A percentile compares a stretch with the other conserved stretches of the same genome.
Conservation (phyloP, 495 filamentous ascomycete genomes). For the Penicillium antarcticum region DNA sequence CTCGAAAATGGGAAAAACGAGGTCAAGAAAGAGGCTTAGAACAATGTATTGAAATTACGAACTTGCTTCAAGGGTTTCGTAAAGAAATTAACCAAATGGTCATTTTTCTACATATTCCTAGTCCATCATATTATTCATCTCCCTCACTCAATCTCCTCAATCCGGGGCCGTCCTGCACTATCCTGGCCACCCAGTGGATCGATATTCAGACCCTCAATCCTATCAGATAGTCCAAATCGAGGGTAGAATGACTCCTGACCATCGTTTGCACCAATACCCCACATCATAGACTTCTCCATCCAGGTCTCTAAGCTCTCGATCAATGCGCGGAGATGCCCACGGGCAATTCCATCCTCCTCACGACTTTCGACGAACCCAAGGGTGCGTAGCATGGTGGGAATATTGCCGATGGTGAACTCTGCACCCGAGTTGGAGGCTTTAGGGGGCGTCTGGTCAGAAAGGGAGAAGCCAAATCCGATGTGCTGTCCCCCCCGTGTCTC, state of each 20-base stretch:
- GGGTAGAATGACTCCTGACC: conserved; percentile 17
- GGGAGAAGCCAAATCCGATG: conserved; percentile 60
- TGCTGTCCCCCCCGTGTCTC: conserved; percentile 42
- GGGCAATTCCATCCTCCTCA: conserved; percentile 71
- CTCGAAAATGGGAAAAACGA: too few species aligned
- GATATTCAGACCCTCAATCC: conserved; percentile 38
- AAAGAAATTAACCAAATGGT: too few species aligned
- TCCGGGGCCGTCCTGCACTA: conserved; percentile 29
- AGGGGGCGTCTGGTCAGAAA: conserved; percentile 21
- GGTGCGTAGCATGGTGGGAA: conserved; percentile 60
- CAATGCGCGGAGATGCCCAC: conserved; percentile 66
- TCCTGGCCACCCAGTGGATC: conserved; percentile 32
- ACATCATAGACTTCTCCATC: conserved; percentile 55
- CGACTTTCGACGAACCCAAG: conserved; percentile 63
- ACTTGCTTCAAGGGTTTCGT: too few species aligned
- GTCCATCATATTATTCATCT: too few species aligned
- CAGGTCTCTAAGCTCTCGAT: conserved; percentile 70
- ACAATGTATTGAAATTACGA: too few species aligned
- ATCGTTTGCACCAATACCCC: conserved; percentile 32
- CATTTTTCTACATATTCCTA: too few species aligned
- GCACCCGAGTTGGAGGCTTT: conserved; percentile 1
- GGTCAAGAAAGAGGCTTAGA: too few species aligned
- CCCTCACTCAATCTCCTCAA: conserved; percentile 54
- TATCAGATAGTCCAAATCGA: conserved; percentile 30
- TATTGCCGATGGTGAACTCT: conserved; percentile 41